A percentile compares a stretch with the other conserved stretches of the same genome.
phyloP scores from a whole-genome alignment of 106 monocot genomes.

The Alisma plantagoaquatica region DNA sequence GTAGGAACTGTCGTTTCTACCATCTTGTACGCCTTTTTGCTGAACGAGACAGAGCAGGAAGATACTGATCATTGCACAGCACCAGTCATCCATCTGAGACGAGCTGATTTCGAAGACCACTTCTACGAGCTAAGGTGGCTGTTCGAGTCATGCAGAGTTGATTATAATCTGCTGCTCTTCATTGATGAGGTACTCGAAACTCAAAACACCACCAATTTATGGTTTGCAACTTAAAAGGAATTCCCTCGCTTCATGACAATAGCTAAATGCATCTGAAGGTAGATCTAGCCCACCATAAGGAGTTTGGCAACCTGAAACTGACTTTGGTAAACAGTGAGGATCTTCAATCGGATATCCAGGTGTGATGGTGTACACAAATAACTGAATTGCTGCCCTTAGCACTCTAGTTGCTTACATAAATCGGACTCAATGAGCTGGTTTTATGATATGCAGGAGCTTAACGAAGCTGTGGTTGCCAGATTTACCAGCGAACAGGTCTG shows the following conservation, averaged over 20 bases:
- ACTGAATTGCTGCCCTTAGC: no score
- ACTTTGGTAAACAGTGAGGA: no score
- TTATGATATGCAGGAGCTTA: no score
- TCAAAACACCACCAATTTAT: background rate
- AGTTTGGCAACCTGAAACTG: no score
- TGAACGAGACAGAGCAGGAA: conserved; percentile 8
- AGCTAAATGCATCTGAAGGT: background rate
- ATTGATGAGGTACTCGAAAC: conserved; percentile 9
- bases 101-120: conserved; percentile 7
- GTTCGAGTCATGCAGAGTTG: conserved; percentile 9
- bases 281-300: background rate
- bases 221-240: background rate
- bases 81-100: conserved; percentile 11
- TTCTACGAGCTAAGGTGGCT: conserved; percentile 18
- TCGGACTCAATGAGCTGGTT: no score
- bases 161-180: conserved; percentile 6
- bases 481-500: no score
- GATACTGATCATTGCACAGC: background rate
- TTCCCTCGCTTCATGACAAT: background rate
- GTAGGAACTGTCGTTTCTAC: conserved; percentile 17
- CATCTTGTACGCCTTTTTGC: conserved; percentile 7
- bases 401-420: no score
- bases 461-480: no score
- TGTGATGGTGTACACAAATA: no score
- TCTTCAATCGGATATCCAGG: no score